phyloP scores from a whole-genome alignment of 2,329 filamentous ascomycete genomes.

The Penicillium brasilianum region DNA sequence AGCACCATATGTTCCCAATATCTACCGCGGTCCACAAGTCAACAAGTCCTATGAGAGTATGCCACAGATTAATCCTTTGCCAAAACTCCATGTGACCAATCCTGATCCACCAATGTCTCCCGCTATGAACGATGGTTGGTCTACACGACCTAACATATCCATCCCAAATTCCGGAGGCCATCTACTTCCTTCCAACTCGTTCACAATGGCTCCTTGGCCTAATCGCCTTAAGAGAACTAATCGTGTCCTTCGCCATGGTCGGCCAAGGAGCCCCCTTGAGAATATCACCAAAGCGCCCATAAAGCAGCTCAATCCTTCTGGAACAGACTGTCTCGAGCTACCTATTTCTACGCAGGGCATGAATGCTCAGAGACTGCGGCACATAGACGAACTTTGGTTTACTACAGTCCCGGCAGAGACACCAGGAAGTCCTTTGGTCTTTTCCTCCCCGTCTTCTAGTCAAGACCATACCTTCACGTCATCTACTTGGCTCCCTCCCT shows the following conservation, averaged over 20 bases:
- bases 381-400: constrained; percentile 3
- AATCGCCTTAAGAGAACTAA: neutral
- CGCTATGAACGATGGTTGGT: neutral
- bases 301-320: neutral
- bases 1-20: neutral
- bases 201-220: neutral
- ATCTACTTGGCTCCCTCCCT: neutral
- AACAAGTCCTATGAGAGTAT: constrained; percentile 4
- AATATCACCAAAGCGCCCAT: neutral
- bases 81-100: neutral
- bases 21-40: neutral
- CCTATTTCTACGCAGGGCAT: too few species aligned
- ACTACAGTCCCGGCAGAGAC: neutral
- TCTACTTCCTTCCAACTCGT: neutral
- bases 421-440: neutral
- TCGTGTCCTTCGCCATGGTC: neutral
- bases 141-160: too few species aligned
- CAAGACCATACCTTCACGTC: neutral
- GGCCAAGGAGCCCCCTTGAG: neutral
- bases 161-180: too few species aligned
- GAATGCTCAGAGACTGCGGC: neutral
- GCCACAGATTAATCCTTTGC: neutral
- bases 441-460: neutral
- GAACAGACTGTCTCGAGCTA: neutral
- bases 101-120: neutral